Conservation (phyloP, 805 yeast genomes). For the Wickerhamiella hasegawae region DNA sequence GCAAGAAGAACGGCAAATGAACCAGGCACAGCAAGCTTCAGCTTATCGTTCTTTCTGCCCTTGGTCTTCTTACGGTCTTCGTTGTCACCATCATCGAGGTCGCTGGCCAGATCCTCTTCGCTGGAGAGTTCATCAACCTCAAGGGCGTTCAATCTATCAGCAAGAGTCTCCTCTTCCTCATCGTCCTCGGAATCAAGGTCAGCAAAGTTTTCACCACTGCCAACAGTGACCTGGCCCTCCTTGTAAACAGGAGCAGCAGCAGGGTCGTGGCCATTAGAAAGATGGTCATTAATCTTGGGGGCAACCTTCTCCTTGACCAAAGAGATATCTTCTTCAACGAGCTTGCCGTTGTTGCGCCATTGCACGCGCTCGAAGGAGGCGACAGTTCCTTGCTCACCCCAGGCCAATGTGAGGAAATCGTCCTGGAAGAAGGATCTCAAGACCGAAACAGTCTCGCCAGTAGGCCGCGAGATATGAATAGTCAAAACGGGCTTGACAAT, state of each 20-base stretch:
- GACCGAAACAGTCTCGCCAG: conserved; percentile 4
- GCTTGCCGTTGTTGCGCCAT: conserved; percentile 20
- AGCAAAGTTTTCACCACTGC: conserved; percentile 23
- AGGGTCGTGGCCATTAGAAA: conserved; percentile 23
- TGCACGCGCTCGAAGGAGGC: conserved; percentile 21
- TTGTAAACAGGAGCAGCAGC: conserved; percentile 27
- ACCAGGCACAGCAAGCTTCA: conserved; percentile 44
- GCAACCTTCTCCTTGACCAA: conserved; percentile 10
- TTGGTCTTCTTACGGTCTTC: conserved; percentile 5
- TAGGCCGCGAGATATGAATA: conserved; percentile 4
- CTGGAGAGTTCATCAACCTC: conserved; percentile 12
- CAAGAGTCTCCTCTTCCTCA: conserved; percentile 26
- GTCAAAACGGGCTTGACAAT: conserved; percentile 5
- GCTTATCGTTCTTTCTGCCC: conserved; percentile 23
- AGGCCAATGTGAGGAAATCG: conserved; percentile 9
- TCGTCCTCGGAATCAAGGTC: conserved; percentile 19
- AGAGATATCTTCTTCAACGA: conserved; percentile 5
- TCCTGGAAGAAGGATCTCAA: conserved; percentile 9
- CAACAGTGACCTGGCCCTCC: conserved; percentile 21
- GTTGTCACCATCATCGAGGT: conserved; percentile 5
- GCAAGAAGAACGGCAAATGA: conserved; percentile 70
- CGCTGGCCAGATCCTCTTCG: conserved; percentile 6
- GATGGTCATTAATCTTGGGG: conserved; percentile 13
- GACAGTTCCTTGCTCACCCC: conserved; percentile 21
- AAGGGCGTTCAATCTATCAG: conserved; percentile 25